These are phyloP conservation scores for Sutorius australiensis DNA, from an alignment of 768 basidiomycete genomes.

Conservation along the genomic window DNA sequence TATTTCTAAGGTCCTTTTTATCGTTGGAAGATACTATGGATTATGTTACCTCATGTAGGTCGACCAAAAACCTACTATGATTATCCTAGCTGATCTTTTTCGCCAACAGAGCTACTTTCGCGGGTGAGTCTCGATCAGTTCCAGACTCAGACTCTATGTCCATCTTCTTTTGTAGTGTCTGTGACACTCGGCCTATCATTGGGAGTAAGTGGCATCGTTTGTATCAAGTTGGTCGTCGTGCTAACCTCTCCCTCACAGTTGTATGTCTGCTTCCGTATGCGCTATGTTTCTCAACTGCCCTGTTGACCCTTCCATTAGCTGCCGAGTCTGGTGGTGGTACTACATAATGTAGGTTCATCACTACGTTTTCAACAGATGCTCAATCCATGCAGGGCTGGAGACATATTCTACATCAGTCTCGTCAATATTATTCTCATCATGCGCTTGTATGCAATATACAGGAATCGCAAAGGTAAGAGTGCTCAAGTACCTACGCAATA, in stretches of 20 bases:
- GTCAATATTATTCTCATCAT: background rate
- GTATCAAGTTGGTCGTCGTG: background rate
- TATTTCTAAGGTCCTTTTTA: background rate
- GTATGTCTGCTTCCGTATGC: background rate
- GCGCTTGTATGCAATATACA: constrained; percentile 1
- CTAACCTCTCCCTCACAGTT: background rate
- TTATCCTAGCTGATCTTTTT: background rate
- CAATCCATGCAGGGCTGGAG: background rate
- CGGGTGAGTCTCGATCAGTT: background rate
- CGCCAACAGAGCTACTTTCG: background rate
- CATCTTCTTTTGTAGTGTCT: background rate
- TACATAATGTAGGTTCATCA: background rate
- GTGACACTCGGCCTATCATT: background rate
- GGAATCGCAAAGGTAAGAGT: background rate
- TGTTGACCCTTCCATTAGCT: background rate
- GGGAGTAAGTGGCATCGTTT: background rate
- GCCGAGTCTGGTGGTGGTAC: background rate
- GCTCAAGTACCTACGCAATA: background rate
- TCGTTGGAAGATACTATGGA: background rate
- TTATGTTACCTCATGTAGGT: background rate
- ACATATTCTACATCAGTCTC: background rate
- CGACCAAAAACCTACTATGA: background rate
- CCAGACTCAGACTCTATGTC: background rate
- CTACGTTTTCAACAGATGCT: background rate
- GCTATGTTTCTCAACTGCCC: background rate